Base-by-base conservation (phyloP, 176 grass and related monocot species). In the Dendrocalamus sinicus region DNA sequence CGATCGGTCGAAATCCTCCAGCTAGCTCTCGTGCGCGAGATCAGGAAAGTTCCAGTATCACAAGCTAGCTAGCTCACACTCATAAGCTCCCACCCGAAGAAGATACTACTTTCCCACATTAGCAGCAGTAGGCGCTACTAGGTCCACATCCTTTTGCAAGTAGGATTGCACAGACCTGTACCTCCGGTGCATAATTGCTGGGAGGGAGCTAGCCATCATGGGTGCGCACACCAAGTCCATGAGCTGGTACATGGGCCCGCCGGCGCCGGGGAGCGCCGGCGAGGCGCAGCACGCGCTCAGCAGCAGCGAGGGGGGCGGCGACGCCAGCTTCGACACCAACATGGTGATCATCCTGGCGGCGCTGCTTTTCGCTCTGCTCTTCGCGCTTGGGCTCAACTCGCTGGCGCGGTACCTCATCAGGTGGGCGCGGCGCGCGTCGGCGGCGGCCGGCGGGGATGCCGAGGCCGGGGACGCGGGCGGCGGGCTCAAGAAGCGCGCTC, bases 301-400 rank as follows among this genome's bases (percentile, higher is more conserved):
- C 67, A 79, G 84, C 81, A 22, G 64, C 6, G 62, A 4, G n/a
- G 69, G 52, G 13, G 48, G 48, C 70, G 23, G 88, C 46, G 88
- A 83, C 80, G 86, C 75, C 23, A 97, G 86, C 91, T 97, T 94
- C 87, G 95, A 97, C 95, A 88, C 91, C 66, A 97, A 94, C 84
- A 97, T 97, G 95, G 92, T 97, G 54, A 92, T 97, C 85, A 97
- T 97, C 84, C 95, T 97, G 0, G 92, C 92, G 11, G 95, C 95
- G 67, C 89, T 97, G 44, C 89, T 97, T 7, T 94, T 90, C 82
- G 89, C 95, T 54, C 75, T 97, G 12, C 86, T 97, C n/a, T 93
- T 86, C 91, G 95, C 86, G 22, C 75, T 97, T 7, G 86, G 84
- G 2, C 86, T 97, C 86, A 97, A 97, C 83, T 91, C 89, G 12